These are phyloP conservation scores for Pisolithus sp. DNA, from an alignment of 768 basidiomycete genomes.

Conservation along the genomic window DNA sequence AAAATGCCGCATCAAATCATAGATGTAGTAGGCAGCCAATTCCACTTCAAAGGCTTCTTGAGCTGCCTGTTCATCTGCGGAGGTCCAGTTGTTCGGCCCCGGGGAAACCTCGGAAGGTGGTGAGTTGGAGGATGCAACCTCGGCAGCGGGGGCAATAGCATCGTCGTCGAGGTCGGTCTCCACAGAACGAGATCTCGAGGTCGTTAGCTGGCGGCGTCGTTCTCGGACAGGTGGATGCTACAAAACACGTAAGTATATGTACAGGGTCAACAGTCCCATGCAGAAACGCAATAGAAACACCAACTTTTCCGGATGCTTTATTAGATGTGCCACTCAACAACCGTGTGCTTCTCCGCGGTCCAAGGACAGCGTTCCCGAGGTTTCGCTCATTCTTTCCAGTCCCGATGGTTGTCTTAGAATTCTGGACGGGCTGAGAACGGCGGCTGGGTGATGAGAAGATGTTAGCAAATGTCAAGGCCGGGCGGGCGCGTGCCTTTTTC, in stretches of 20 bases:
- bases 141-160: conserved; percentile 32
- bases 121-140: conserved; percentile 50
- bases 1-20: conserved; percentile 74
- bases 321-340: conserved; percentile 51
- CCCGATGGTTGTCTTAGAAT: conserved; percentile 50
- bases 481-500: conserved; percentile 90
- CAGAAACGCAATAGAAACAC: conserved; percentile 5
- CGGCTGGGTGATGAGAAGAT: conserved; percentile 82
- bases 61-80: conserved; percentile 62
- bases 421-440: conserved; percentile 67
- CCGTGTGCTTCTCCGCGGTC: conserved; percentile 69
- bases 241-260: conserved; percentile 6
- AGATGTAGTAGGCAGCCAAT: conserved; percentile 77
- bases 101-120: conserved; percentile 60
- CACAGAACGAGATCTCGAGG: conserved; percentile 52
- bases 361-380: conserved; percentile 35
- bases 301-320: conserved; percentile 56
- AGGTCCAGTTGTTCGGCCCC: conserved; percentile 56
- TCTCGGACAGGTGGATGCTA: conserved; percentile 41
- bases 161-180: conserved; percentile 76
- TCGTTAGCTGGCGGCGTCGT: conserved; percentile 49
- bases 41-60: conserved; percentile 67
- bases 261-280: background rate
- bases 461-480: conserved; percentile 82
- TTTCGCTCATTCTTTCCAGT: conserved; percentile 48